Conservation (phyloP, 73 alveolate genomes). For the Tetrahymena thermophila region DNA sequence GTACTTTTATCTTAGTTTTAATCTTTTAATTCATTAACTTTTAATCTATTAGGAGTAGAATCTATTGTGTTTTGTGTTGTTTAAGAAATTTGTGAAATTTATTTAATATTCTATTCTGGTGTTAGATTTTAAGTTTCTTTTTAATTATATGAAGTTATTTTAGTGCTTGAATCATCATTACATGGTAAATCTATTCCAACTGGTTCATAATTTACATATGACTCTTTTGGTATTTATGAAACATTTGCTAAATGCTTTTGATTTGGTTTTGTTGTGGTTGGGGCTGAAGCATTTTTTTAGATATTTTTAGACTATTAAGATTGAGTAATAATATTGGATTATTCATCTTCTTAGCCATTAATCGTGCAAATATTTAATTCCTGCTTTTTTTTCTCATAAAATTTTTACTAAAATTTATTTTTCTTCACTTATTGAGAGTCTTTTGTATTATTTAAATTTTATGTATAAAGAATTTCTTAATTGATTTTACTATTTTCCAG, state of each 20-base stretch:
- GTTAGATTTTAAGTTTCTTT: background rate
- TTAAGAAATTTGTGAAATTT: background rate
- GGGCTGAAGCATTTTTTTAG: background rate
- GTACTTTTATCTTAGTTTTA: too few species aligned
- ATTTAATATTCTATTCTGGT: background rate
- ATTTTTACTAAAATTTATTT: background rate
- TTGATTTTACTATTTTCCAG: background rate
- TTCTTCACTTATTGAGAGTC: background rate
- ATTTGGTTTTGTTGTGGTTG: background rate
- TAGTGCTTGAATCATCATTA: background rate
- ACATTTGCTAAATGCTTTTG: background rate
- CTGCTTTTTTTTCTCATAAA: background rate
- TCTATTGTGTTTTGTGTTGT: background rate
- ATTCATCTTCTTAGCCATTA: background rate
- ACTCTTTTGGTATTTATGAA: background rate
- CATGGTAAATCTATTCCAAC: background rate
- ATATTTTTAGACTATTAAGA: background rate
- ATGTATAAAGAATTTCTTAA: background rate
- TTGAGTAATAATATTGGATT: background rate
- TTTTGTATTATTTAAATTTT: background rate
- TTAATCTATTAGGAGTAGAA: too few species aligned
- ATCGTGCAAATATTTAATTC: background rate
- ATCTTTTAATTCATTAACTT: background rate
- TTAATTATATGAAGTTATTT: too few species aligned
- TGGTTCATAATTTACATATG: background rate